Evolutionary conservation across 768 basidiomycete genomes (phyloP), one percentile per base, ranked within the genome.

Genomic region (Agaricus sinodeliciosus): DNA sequence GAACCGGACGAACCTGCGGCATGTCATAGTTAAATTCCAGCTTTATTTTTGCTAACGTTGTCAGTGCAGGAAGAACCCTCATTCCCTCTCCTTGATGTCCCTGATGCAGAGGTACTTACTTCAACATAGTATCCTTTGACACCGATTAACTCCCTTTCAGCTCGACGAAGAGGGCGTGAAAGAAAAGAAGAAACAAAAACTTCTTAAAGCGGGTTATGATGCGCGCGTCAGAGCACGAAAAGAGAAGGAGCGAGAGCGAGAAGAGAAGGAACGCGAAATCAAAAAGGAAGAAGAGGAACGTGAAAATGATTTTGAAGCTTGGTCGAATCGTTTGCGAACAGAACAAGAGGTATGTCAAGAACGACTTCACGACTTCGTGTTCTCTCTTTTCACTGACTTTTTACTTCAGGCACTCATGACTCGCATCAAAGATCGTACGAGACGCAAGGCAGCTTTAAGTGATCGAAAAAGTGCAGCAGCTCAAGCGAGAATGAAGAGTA

Each of bases 381-480:
- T 42, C 15, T 11, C 28, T 43, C 40, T 16, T 11, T 49, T 50
- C 27, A 48, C 56, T 1, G 26, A 57, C 28, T 16, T 28, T 16
- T 25, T 4, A 26, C 25, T 48, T 19, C 62, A 94, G 90, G 71
- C 75, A 2, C 69, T 95, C 49, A 92, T 98, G 75, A 75, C 63
- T 41, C 84, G 86, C 59, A 92, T 98, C 69, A 91, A 88, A 61
- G 91, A 90, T 18, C 78, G 96, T 43, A 80, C 81, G 36, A 76
- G 89, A 54, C 72, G 87, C 41, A 86, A 81, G 62, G 87, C 85
- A 0, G 93, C 93, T 12, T 70, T 98, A 43, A 84, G 77, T 26
- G 94, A 99, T 65, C 73, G 96, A 48, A 96, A 97, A 70, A 93
- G 91, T 58, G 91, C 94, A 11, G 94, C 92, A 15, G 85, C 94